Conservation (phyloP, 495 filamentous ascomycete species). For the Cenococcum geophilum region DNA sequence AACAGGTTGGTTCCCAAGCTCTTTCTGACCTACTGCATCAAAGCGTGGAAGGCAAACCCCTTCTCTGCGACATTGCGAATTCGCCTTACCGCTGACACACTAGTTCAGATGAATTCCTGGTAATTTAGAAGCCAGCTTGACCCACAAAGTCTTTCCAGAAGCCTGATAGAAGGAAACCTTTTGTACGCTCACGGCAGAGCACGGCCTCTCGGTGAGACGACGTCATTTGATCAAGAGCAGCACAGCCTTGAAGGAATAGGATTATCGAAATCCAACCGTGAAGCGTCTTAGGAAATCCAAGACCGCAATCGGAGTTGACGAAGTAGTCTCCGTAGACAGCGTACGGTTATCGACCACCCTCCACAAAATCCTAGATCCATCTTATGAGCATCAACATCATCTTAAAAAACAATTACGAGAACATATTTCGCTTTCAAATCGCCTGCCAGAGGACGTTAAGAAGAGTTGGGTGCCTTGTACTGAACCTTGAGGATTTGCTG, state of each 20-base stretch:
- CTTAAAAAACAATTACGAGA: too few species aligned
- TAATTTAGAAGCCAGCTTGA: slow-evolving; percentile 2
- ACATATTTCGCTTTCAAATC: not conserved
- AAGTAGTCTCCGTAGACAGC: not conserved
- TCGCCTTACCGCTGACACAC: slow-evolving; percentile 16
- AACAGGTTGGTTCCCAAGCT: slow-evolving; percentile 27
- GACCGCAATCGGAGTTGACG: not conserved
- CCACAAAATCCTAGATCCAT: too few species aligned
- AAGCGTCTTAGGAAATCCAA: not conserved
- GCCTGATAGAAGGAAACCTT: slow-evolving; percentile 11
- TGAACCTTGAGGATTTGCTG: not conserved
- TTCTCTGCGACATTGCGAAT: slow-evolving; percentile 13
- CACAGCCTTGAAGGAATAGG: not conserved
- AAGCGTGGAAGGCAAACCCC: slow-evolving; percentile 24
- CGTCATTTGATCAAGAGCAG: slow-evolving; percentile 1
- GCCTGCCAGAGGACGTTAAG: slow-evolving; percentile 2
- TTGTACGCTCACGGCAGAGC: slow-evolving; percentile 1
- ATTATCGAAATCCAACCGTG: not conserved
- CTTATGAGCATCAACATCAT: too few species aligned
- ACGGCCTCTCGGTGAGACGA: slow-evolving; percentile 1
- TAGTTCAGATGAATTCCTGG: slow-evolving; percentile 17
- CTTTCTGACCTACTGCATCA: slow-evolving; percentile 22
- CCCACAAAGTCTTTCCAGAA: slow-evolving; percentile 24
- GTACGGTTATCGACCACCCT: not conserved
- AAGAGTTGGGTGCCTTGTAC: not conserved